Conservation (phyloP, 1,284 basidiomycete genomes). For the Ustanciosporium gigantosporum region DNA sequence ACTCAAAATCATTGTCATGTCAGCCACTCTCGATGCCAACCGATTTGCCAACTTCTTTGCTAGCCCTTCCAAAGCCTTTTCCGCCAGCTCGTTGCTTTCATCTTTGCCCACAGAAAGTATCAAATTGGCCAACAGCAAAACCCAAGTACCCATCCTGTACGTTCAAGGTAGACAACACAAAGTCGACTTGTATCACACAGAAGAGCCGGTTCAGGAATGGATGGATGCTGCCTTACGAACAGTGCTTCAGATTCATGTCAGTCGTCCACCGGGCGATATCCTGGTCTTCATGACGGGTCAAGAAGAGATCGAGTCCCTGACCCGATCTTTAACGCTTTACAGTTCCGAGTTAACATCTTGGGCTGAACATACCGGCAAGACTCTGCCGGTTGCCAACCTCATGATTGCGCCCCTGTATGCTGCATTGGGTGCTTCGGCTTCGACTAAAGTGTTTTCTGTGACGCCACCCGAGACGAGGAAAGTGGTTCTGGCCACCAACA, state of each 20-base stretch:
- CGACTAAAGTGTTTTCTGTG: conserved; percentile 43
- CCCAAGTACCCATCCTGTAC: conserved; percentile 75
- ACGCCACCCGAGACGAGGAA: conserved; percentile 77
- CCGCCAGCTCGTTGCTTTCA: conserved; percentile 9
- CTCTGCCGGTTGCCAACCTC: conserved; percentile 4
- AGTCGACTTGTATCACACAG: conserved; percentile 70
- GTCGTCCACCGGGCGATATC: conserved; percentile 80
- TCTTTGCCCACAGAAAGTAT: not conserved
- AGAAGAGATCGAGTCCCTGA: conserved; percentile 91
- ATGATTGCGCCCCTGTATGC: conserved; percentile 58
- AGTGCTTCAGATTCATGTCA: conserved; percentile 85
- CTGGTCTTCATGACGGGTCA: conserved; percentile 95
- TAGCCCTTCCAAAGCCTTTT: conserved; percentile 16
- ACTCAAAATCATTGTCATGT: conserved; percentile 94
- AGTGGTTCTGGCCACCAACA: conserved; percentile 73
- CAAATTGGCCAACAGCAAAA: conserved; percentile 9
- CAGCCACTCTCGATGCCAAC: conserved; percentile 91
- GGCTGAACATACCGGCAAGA: conserved; percentile 32
- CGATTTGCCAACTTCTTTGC: conserved; percentile 88
- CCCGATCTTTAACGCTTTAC: conserved; percentile 40
- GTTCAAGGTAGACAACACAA: conserved; percentile 90
- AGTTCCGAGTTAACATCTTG: conserved; percentile 42
- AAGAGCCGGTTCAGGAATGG: conserved; percentile 78
- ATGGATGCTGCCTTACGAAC: conserved; percentile 85
- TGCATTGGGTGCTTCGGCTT: conserved; percentile 50